Percentiles rank a stretch among this genome's conserved stretches.
These are phyloP conservation scores for Pythium rishiriense DNA, from an alignment of 352 stramenopile genomes.

Conservation along the genomic window DNA sequence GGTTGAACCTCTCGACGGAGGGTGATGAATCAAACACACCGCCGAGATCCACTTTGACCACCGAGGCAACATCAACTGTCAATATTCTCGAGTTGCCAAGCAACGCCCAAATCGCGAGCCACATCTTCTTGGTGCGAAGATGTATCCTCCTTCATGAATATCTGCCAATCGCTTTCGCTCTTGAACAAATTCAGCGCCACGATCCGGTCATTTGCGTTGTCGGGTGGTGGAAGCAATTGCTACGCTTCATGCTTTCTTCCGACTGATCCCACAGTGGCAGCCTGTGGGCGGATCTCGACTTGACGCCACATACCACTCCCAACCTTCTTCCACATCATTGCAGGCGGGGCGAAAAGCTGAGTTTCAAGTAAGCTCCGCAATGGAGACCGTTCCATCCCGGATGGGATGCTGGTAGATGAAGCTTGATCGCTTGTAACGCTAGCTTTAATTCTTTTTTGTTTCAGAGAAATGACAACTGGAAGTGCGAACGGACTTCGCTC, in stretches of 20 bases:
- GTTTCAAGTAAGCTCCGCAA: not conserved
- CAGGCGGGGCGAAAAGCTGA: constrained; percentile 5
- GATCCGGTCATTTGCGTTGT: not conserved
- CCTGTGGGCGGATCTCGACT: constrained; percentile 3
- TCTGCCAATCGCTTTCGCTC: constrained; percentile 27
- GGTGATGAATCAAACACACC: no score
- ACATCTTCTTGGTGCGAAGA: not conserved
- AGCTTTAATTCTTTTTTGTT: constrained; percentile 13
- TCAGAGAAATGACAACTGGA: constrained; percentile 17
- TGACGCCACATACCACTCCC: constrained; percentile 11
- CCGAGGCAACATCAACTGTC: not conserved
- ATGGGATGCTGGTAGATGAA: no score
- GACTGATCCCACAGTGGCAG: not conserved
- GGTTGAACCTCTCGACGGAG: no score
- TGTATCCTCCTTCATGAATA: constrained; percentile 16
- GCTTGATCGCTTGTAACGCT: no score
- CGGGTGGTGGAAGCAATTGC: not conserved
- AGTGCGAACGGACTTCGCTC: constrained; percentile 18
- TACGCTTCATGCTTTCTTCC: not conserved
- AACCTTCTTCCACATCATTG: constrained; percentile 17
- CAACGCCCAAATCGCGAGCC: not conserved
- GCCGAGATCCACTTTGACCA: not conserved
- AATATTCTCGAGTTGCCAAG: not conserved
- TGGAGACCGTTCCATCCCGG: not conserved
- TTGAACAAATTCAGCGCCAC: not conserved